phyloP scores from a whole-genome alignment of 1,139 yeast genomes.

The Geotrichum cucujoidarum region DNA sequence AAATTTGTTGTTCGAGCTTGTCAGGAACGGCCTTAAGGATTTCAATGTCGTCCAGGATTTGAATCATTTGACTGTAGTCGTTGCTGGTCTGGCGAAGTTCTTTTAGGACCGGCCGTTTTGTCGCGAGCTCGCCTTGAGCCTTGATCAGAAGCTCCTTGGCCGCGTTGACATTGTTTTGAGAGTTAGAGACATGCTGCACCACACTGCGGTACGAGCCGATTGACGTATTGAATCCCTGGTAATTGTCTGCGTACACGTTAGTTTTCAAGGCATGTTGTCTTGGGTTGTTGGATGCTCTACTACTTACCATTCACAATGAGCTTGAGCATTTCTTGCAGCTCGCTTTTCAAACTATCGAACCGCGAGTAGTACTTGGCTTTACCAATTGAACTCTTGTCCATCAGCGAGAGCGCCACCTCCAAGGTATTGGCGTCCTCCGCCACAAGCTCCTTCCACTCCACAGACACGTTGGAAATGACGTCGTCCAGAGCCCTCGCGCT shows the following conservation, averaged over 20 bases:
- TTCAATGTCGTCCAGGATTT: constrained; percentile 65
- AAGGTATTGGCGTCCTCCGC: constrained; percentile 63
- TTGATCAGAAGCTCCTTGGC: constrained; percentile 48
- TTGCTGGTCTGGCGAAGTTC: constrained; percentile 63
- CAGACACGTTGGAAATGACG: constrained; percentile 14
- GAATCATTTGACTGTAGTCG: constrained; percentile 64
- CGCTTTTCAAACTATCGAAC: constrained; percentile 55
- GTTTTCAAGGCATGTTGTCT: too few relatives aligned
- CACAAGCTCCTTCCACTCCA: constrained; percentile 38
- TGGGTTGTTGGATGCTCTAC: background rate
- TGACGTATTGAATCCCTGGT: constrained; percentile 78
- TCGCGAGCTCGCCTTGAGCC: constrained; percentile 50
- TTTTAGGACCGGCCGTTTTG: constrained; percentile 51
- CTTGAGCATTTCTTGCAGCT: constrained; percentile 53
- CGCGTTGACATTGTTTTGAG: constrained; percentile 50
- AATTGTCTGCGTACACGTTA: constrained; percentile 46
- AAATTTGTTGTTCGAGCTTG: constrained; percentile 57
- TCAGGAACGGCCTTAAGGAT: constrained; percentile 56
- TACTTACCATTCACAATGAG: constrained; percentile 57
- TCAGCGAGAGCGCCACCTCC: constrained; percentile 72
- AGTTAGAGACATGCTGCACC: constrained; percentile 50
- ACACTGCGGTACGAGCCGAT: constrained; percentile 70
- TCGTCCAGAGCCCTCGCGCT: constrained; percentile 14
- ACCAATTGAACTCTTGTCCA: constrained; percentile 87
- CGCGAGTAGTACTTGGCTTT: constrained; percentile 61